A percentile compares a stretch with the other conserved stretches of the same genome.
Conservation (phyloP, 2,329 filamentous ascomycete genomes). For the Cytospora paraplurivora region DNA sequence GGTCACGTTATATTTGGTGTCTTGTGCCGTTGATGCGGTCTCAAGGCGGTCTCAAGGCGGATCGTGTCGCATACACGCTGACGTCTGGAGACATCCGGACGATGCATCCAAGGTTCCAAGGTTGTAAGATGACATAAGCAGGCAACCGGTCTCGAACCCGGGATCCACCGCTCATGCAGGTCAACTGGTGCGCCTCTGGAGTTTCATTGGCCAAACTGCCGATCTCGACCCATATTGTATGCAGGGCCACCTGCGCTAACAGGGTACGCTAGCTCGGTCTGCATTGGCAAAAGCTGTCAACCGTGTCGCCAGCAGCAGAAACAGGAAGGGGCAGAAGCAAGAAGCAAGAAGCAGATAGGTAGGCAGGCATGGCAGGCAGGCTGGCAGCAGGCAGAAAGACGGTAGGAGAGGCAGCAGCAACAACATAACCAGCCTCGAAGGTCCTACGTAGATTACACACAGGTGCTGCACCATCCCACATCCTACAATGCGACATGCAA, state of each 20-base stretch:
- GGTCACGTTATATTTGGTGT: too few relatives aligned
- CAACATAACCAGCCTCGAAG: neutral
- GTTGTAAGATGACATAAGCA: neutral
- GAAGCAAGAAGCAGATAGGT: neutral
- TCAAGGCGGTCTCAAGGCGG: too few relatives aligned
- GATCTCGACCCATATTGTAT: neutral
- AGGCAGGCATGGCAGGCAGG: neutral
- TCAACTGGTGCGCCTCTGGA: neutral
- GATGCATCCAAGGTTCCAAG: neutral
- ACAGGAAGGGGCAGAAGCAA: neutral
- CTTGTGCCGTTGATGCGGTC: too few relatives aligned
- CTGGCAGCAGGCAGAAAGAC: neutral
- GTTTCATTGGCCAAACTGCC: neutral
- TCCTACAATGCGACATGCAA: neutral
- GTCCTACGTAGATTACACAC: neutral
- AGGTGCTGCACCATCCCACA: neutral
- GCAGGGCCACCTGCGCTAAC: constrained; percentile 19
- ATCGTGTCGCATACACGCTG: too few relatives aligned
- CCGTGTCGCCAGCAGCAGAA: neutral
- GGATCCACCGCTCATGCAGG: constrained; percentile 2
- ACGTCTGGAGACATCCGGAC: neutral
- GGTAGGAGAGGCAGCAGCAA: neutral
- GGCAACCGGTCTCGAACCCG: neutral
- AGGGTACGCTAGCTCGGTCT: constrained; percentile 2
- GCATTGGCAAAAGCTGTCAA: constrained; percentile 18